Percentiles rank a stretch among this genome's conserved stretches.
Conservation (phyloP, 352 stramenopile genomes). For the Phytophthora citrophthora region DNA sequence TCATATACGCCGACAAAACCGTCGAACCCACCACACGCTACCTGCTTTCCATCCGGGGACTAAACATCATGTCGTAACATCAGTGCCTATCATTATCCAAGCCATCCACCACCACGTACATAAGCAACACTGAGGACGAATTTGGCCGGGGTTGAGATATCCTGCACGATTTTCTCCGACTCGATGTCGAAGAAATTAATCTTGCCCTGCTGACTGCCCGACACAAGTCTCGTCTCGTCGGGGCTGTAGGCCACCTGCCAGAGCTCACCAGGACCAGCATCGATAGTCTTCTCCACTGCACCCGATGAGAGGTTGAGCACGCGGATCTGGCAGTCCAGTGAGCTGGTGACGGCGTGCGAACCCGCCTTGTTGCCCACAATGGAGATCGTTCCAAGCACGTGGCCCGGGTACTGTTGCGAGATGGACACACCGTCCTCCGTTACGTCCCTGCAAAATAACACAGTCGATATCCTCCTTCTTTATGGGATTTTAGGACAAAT, state of each 20-base stretch:
- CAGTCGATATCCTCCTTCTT: neutral
- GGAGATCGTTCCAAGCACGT: conserved; percentile 87
- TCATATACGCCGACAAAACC: conserved; percentile 89
- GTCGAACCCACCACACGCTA: conserved; percentile 83
- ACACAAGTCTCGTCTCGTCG: conserved; percentile 82
- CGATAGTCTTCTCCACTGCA: conserved; percentile 83
- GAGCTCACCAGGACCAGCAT: conserved; percentile 85
- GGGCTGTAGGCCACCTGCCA: conserved; percentile 89
- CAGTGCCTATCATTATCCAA: neutral
- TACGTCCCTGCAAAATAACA: conserved; percentile 51
- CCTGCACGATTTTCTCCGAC: conserved; percentile 76
- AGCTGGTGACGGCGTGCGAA: conserved; percentile 80
- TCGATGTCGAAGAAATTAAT: conserved; percentile 90
- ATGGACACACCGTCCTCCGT: conserved; percentile 74
- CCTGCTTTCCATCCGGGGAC: conserved; percentile 84
- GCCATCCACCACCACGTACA: conserved; percentile 39
- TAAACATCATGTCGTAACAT: conserved; percentile 21
- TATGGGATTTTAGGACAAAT: neutral
- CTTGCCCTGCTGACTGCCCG: conserved; percentile 86
- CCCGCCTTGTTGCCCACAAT: conserved; percentile 84
- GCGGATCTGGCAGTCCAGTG: conserved; percentile 84
- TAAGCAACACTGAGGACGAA: conserved; percentile 83
- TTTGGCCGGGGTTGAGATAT: conserved; percentile 76
- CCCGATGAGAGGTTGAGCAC: conserved; percentile 79
- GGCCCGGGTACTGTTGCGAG: conserved; percentile 83